phyloP scores from a whole-genome alignment of 768 basidiomycete genomes.

The Goffeauzyma gilvescens region DNA sequence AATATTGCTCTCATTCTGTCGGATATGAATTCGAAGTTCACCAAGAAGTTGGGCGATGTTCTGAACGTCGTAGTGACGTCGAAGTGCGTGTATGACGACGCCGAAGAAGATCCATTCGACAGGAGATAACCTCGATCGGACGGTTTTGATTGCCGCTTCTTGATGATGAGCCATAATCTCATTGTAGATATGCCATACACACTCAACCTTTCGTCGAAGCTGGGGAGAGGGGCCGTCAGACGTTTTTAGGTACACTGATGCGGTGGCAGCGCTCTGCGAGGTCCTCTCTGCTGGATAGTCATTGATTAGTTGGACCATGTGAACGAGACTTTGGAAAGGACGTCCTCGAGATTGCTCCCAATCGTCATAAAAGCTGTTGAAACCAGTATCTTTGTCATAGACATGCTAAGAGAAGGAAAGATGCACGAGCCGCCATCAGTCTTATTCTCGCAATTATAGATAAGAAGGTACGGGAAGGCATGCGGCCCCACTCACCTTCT shows the following conservation, averaged over 20 bases:
- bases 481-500: neutral
- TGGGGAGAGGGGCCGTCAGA: neutral
- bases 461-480: neutral
- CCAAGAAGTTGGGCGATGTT: slow-evolving; percentile 1
- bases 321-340: slow-evolving; percentile 2
- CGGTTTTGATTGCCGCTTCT: slow-evolving; percentile 3
- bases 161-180: slow-evolving; percentile 2
- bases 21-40: neutral
- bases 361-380: neutral
- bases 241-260: neutral
- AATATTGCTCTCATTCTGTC: neutral
- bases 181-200: neutral
- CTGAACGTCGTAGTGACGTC: neutral
- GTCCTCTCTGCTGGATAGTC: neutral
- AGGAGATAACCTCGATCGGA: neutral
- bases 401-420: neutral
- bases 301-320: slow-evolving; percentile 1
- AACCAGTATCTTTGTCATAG: neutral
- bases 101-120: slow-evolving; percentile 9
- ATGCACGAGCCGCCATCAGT: neutral
- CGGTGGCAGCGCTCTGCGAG: neutral
- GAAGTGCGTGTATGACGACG: slow-evolving; percentile 2
- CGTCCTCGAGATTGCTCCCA: slow-evolving; percentile 3
- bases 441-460: neutral
- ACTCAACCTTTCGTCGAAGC: slow-evolving; percentile 5